These are phyloP conservation scores for Stephania cephalantha DNA, from an alignment of 164 flowering plant genomes.

Conservation along the genomic window DNA sequence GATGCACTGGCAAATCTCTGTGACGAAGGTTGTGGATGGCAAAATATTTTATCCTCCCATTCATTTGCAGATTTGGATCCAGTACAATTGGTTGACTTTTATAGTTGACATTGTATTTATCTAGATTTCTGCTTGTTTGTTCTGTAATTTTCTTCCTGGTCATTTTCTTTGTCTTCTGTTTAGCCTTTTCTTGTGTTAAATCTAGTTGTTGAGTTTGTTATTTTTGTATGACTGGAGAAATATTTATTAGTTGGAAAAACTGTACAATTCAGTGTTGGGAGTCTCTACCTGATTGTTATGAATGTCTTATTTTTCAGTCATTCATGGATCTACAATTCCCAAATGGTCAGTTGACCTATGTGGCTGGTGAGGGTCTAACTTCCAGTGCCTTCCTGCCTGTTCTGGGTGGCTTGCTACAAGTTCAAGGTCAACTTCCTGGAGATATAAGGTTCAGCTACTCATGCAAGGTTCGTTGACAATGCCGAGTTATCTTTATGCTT, in stretches of 20 bases:
- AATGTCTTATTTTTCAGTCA: constrained; percentile 45
- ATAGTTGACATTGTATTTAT: not conserved
- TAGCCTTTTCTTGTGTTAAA: not conserved
- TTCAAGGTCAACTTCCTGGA: constrained; percentile 94
- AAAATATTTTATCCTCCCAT: not conserved
- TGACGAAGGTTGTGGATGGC: not conserved
- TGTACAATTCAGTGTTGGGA: not conserved
- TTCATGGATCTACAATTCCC: constrained; percentile 97
- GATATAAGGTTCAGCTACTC: constrained; percentile 86
- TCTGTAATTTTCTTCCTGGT: not conserved
- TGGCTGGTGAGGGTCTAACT: constrained; percentile 89
- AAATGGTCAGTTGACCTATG: constrained; percentile 91
- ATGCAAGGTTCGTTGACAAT: constrained; percentile 55
- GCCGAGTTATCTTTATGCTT: not conserved
- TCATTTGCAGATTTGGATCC: not conserved
- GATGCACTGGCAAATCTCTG: too few species aligned
- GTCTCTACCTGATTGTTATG: not conserved
- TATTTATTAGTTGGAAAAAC: not conserved
- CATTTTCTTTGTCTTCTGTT: not conserved
- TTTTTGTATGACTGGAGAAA: not conserved
- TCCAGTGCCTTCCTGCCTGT: constrained; percentile 81
- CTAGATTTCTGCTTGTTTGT: not conserved
- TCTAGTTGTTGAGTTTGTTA: not conserved
- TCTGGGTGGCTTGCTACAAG: constrained; percentile 92
- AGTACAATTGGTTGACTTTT: not conserved